Evolutionary conservation across 352 stramenopile species (phyloP).

Genomic region (Phytophthora cryptogea): DNA sequence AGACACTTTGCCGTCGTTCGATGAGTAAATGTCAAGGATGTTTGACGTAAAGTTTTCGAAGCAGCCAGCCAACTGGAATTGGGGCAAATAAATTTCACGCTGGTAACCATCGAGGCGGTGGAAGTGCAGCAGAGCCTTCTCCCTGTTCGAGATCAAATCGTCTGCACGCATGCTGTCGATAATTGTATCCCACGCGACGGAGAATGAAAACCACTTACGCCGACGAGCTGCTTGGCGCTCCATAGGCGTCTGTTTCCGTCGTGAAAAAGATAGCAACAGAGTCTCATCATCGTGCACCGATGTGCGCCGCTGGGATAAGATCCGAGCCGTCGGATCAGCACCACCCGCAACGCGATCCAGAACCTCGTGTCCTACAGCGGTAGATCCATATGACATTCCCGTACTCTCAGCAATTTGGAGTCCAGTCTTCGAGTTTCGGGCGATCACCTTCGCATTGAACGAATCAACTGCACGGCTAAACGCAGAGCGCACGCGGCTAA

Average conservation of each 20-base stretch:
- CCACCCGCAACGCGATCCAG: slow-evolving; percentile 53
- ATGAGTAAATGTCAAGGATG: slow-evolving; percentile 76
- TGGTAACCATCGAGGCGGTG: slow-evolving; percentile 95
- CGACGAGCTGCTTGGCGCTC: slow-evolving; percentile 92
- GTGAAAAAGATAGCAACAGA: slow-evolving; percentile 83
- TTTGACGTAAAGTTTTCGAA: slow-evolving; percentile 92
- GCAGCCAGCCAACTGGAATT: slow-evolving; percentile 97
- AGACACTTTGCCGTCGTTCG: slow-evolving; percentile 55
- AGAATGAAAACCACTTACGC: slow-evolving; percentile 99
- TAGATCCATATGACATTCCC: slow-evolving; percentile 54
- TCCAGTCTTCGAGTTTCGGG: slow-evolving; percentile 75
- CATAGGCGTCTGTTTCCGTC: slow-evolving; percentile 77
- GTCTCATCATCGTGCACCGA: slow-evolving; percentile 68
- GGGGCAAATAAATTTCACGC: slow-evolving; percentile 97
- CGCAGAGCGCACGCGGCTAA: slow-evolving; percentile 78
- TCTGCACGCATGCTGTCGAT: slow-evolving; percentile 95
- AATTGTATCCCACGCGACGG: slow-evolving; percentile 97
- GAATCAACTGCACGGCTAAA: slow-evolving; percentile 88
- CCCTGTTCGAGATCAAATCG: slow-evolving; percentile 90
- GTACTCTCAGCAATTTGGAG: slow-evolving; percentile 48
- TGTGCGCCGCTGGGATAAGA: slow-evolving; percentile 38
- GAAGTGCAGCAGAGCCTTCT: slow-evolving; percentile 95
- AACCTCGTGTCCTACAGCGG: slow-evolving; percentile 56
- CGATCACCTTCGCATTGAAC: slow-evolving; percentile 89
- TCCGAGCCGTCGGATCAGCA: slow-evolving; percentile 33